Conservation (phyloP, 345 rosid genomes). For the Salix purpurea region DNA sequence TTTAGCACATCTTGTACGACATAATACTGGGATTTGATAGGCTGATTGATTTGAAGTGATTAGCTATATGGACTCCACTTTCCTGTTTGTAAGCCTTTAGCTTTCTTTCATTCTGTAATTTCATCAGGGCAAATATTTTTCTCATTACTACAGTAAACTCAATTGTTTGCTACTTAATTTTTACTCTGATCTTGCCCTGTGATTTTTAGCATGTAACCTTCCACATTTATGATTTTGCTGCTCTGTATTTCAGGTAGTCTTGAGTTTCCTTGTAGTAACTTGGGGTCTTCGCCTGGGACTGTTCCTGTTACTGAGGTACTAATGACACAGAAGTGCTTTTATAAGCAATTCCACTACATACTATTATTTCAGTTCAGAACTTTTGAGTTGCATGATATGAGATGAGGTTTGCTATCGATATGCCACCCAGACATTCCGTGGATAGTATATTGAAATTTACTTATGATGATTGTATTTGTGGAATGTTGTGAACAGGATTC, state of each 20-base stretch:
- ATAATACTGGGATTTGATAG: not conserved
- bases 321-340: not conserved
- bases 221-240: constrained; percentile 3
- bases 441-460: not conserved
- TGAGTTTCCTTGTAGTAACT: constrained; percentile 57
- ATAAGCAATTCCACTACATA: not conserved
- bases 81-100: not conserved
- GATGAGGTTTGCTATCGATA: not conserved
- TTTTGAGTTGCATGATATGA: not conserved
- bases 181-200: not conserved
- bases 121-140: not conserved
- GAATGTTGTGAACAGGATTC: constrained; percentile 46
- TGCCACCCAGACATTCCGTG: not conserved
- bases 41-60: not conserved
- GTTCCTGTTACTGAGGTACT: constrained; percentile 77
- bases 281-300: constrained; percentile 89
- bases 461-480: not conserved
- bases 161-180: not conserved
- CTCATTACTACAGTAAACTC: not conserved
- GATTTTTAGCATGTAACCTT: not conserved
- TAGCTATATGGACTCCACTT: not conserved
- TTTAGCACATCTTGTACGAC: not conserved
- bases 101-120: not conserved
- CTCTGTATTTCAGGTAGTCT: constrained; percentile 51
- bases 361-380: not conserved